phyloP scores from a whole-genome alignment of 2,329 filamentous ascomycete genomes.

The Penicillium sp. region DNA sequence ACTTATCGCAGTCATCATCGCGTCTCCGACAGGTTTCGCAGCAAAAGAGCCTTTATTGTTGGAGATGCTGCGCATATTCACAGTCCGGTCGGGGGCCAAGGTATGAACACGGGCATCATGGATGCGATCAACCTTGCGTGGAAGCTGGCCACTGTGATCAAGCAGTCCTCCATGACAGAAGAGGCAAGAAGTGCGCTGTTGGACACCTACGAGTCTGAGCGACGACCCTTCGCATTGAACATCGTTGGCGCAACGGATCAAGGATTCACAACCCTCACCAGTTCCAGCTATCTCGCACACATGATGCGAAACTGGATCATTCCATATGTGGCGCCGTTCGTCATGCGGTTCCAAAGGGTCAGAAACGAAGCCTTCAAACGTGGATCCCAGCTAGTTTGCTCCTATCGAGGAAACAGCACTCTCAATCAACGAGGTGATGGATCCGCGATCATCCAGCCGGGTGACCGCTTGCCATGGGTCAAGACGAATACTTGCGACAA shows the following conservation, averaged over 20 bases:
- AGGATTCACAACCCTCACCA: conserved; percentile 37
- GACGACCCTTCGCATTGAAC: conserved; percentile 42
- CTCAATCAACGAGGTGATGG: conserved; percentile 27
- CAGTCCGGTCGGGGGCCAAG: conserved; percentile 51
- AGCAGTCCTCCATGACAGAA: conserved; percentile 19
- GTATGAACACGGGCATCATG: conserved; percentile 53
- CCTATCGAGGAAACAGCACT: conserved; percentile 36
- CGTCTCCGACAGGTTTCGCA: conserved; percentile 39
- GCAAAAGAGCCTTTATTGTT: conserved; percentile 48
- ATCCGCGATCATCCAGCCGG: conserved; percentile 38
- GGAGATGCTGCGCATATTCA: conserved; percentile 56
- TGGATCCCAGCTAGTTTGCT: conserved; percentile 40
- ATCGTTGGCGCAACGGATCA: conserved; percentile 41
- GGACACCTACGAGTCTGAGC: conserved; percentile 45
- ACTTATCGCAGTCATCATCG: conserved; percentile 45
- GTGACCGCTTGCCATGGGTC: conserved; percentile 42
- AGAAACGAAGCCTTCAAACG: conserved; percentile 27
- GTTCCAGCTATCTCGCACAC: conserved; percentile 39
- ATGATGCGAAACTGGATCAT: conserved; percentile 35
- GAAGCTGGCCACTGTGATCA: conserved; percentile 47
- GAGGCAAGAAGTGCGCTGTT: conserved; percentile 38
- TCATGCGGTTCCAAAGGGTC: conserved; percentile 16
- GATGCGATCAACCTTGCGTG: conserved; percentile 52
- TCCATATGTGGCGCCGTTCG: conserved; percentile 30
- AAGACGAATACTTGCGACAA: conserved; percentile 21